These are phyloP conservation scores for Amanita subjunquillea DNA, from an alignment of 768 basidiomycete genomes.

Conservation along the genomic window DNA sequence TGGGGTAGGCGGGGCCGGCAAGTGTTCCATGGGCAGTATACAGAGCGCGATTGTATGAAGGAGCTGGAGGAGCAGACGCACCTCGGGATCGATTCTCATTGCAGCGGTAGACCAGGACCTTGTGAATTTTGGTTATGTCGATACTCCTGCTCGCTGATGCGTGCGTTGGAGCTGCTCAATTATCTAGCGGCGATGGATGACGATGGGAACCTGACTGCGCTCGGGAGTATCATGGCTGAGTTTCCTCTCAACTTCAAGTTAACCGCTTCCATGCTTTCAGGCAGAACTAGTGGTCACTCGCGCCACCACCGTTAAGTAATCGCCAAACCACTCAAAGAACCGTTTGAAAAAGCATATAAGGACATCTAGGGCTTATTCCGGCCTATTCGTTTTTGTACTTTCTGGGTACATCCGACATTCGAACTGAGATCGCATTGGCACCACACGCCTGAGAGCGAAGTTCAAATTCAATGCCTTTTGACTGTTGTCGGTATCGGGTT, in stretches of 20 bases:
- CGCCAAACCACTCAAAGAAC: no score
- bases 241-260: conserved; percentile 54
- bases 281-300: no score
- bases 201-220: conserved; percentile 78
- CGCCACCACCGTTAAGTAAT: no score
- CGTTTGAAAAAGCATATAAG: no score
- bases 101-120: conserved; percentile 44
- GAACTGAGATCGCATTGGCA: no score
- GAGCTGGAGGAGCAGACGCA: conserved; percentile 96
- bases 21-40: conserved; percentile 86
- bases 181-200: conserved; percentile 89
- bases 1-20: conserved; percentile 87
- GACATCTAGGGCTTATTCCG: no score
- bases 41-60: conserved; percentile 92
- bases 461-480: no score
- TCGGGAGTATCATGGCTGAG: conserved; percentile 92
- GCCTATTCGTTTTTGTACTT: no score
- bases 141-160: conserved; percentile 92
- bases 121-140: conserved; percentile 80
- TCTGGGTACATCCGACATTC: no score
- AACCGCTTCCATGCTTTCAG: no score
- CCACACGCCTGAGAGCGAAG: no score
- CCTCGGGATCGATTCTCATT: conserved; percentile 62
- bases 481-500: no score
- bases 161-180: conserved; percentile 88